A percentile compares a stretch with the other conserved stretches of the same genome.
These are phyloP conservation scores for Russula earlei DNA, from an alignment of 768 basidiomycete species.

Conservation along the genomic window DNA sequence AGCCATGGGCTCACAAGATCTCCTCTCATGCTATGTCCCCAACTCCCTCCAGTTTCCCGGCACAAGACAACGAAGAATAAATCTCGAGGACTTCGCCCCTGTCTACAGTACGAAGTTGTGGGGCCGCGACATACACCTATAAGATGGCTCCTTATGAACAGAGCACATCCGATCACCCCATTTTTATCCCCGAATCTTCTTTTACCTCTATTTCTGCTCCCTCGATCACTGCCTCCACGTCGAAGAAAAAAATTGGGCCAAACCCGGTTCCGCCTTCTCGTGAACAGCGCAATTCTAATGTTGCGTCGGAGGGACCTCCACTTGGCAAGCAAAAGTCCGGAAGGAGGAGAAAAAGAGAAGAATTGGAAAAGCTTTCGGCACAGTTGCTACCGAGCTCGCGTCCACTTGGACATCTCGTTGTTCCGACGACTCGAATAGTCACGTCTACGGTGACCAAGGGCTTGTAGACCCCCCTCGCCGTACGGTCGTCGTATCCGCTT, in stretches of 20 bases:
- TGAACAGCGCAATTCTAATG: neutral
- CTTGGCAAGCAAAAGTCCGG: neutral
- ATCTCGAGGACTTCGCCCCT: neutral
- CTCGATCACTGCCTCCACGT: neutral
- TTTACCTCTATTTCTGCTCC: neutral
- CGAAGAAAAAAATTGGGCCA: neutral
- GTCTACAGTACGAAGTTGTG: neutral
- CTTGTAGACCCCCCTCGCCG: too few species aligned
- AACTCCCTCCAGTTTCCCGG: too few species aligned
- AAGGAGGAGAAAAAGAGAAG: conserved; percentile 1
- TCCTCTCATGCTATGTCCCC: neutral
- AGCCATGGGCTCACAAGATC: neutral
- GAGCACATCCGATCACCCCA: neutral
- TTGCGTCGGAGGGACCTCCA: neutral
- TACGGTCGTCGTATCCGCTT: too few species aligned
- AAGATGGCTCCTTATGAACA: neutral
- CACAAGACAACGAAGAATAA: neutral
- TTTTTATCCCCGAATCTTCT: neutral
- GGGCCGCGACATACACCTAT: neutral
- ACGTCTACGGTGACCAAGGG: too few species aligned
- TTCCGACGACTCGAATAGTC: too few species aligned
- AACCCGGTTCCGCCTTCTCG: neutral
- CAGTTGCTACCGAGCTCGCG: neutral
- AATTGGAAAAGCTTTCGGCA: neutral
- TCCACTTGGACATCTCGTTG: too few species aligned